Evolutionary conservation across 768 basidiomycete genomes (phyloP).

Genomic region (Rubroboletus pulcherrimus): DNA sequence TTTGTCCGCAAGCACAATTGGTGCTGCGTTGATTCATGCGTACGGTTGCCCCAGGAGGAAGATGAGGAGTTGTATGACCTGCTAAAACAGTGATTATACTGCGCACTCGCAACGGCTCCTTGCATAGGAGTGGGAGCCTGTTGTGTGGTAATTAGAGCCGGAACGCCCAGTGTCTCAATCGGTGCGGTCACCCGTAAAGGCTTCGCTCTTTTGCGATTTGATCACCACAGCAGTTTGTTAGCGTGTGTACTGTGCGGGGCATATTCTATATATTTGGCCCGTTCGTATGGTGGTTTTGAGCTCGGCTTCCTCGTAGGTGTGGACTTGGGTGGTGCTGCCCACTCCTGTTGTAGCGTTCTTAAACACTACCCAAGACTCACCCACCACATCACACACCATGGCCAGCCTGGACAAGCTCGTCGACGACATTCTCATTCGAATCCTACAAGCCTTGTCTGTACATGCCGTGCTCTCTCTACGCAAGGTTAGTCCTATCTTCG

Average conservation of each 20-base stretch:
- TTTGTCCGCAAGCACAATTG: no score
- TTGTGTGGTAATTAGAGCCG: no score
- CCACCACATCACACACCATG: neutral
- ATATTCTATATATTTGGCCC: neutral
- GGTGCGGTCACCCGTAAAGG: no score
- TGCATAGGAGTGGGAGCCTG: no score
- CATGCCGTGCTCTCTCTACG: constrained; percentile 21
- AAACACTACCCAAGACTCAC: neutral
- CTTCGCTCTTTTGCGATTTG: no score
- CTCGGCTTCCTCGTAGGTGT: neutral
- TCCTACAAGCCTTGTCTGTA: constrained; percentile 16
- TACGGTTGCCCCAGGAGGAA: no score
- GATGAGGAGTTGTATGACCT: no score
- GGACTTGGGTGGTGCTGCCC: neutral
- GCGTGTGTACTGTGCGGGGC: neutral
- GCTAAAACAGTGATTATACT: no score
- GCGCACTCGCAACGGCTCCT: no score
- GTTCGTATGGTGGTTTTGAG: neutral
- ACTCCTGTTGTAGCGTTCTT: constrained; percentile 2
- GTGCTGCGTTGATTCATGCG: no score
- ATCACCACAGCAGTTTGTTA: no score
- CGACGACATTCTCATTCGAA: constrained; percentile 26
- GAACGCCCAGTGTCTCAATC: no score
- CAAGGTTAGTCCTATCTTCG: constrained; percentile 11
- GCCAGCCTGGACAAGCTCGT: constrained; percentile 24